phyloP scores from a whole-genome alignment of 2,329 filamentous ascomycete species.

The Aureobasidium sp. region DNA sequence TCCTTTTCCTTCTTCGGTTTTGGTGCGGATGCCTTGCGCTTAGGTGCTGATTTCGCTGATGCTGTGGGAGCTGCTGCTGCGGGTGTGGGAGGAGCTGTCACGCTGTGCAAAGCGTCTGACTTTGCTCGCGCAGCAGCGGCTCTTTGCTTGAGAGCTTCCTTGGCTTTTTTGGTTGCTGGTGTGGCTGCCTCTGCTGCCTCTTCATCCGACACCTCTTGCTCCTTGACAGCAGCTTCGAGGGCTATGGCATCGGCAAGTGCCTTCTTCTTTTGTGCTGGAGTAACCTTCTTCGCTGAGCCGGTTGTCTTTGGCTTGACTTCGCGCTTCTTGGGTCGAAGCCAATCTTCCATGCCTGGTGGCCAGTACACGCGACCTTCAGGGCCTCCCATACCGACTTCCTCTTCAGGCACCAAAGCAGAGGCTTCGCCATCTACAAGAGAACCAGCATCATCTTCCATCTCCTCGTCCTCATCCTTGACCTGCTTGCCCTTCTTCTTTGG shows the following conservation, averaged over 20 bases:
- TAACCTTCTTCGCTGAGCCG: conserved; percentile 25
- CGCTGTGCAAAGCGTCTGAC: conserved; percentile 19
- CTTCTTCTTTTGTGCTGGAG: conserved; percentile 20
- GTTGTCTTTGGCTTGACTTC: conserved; percentile 52
- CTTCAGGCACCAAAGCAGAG: conserved; percentile 47
- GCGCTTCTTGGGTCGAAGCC: conserved; percentile 74
- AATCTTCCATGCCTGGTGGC: conserved; percentile 84
- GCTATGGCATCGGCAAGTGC: conserved; percentile 20
- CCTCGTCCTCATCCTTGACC: conserved; percentile 30
- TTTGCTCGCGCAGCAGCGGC: conserved; percentile 20
- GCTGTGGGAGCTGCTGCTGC: conserved; percentile 23
- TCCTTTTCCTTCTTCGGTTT: conserved; percentile 25
- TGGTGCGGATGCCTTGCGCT: conserved; percentile 19
- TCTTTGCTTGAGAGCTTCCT: conserved; percentile 25
- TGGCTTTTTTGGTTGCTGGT: conserved; percentile 35
- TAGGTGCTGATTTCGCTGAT: conserved; percentile 16
- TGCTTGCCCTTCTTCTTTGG: conserved; percentile 40
- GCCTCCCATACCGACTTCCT: conserved; percentile 82
- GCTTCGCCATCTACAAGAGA: conserved; percentile 36
- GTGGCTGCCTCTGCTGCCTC: conserved; percentile 30
- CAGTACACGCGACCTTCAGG: conserved; percentile 78
- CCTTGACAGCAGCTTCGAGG: conserved; percentile 19
- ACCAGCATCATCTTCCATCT: conserved; percentile 30
- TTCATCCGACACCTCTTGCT: conserved; percentile 23
- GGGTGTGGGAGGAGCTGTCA: conserved; percentile 25